Conservation (phyloP, 768 basidiomycete genomes). For the Baorangia bicolor region DNA sequence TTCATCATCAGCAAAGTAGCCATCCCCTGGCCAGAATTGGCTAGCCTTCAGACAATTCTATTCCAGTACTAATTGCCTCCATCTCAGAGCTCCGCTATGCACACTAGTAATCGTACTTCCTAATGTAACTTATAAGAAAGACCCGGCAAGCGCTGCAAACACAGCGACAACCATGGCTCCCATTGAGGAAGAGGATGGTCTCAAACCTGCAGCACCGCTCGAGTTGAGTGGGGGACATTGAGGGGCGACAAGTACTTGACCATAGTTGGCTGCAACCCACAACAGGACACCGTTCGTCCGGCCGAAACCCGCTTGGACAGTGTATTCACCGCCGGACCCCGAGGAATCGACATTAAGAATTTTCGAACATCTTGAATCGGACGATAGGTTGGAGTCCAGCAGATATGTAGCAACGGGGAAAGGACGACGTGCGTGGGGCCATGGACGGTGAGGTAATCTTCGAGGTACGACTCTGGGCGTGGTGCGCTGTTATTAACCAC, state of each 20-base stretch:
- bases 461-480: no score
- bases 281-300: conserved; percentile 86
- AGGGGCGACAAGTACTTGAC: conserved; percentile 55
- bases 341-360: conserved; percentile 79
- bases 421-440: conserved; percentile 60
- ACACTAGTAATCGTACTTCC: no score
- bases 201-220: conserved; percentile 6
- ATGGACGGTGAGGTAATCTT: no score
- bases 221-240: conserved; percentile 51
- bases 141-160: conserved; percentile 1
- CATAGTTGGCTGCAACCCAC: conserved; percentile 71
- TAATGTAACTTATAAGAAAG: no score
- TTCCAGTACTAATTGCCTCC: no score
- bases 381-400: neutral
- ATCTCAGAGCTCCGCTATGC: no score
- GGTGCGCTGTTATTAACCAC: conserved; percentile 76
- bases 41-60: no score
- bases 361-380: conserved; percentile 73
- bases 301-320: conserved; percentile 82
- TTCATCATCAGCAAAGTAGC: no score
- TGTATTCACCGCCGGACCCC: conserved; percentile 83
- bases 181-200: neutral
- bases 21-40: no score
- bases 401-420: no score
- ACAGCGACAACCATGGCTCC: neutral